Evolutionary conservation across 1,139 yeast genomes (phyloP), one percentile per base, ranked within the genome.

Genomic region (Geotrichum fermentans): DNA sequence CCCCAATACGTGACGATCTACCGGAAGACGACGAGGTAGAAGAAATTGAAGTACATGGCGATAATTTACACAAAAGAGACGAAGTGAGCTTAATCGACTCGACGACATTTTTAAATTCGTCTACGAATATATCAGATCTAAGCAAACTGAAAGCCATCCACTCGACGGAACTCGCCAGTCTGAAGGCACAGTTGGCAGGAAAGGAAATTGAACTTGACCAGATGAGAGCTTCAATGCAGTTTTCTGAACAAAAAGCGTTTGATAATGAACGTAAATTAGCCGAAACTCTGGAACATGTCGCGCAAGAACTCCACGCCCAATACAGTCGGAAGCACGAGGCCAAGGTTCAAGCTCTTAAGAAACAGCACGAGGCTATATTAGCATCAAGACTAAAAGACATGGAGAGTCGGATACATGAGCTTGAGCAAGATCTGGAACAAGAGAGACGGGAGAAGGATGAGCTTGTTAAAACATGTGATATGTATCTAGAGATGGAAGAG

Each of bases 281-380:
- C 18, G 58, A 72, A 43, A 73, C 77, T 55, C 66, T 82, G 29
- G 78, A 79, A 52, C 73, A 75, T 55, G 67, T 83, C 37, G 82
- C 88, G 0, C 82, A 80, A 53, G 85, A 80, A 56, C 68, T 83
- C 13, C 83, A 83, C 59, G 70, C 74, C 21, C 87, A 82, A 59
- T 83, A 83, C 61, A 75, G 84, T 2, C 77, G 80, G 45, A 83
- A 83, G 60, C 92, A 84, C 60, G 83, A 78, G 56, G 74, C 75
- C 52, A 83, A 83, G 58, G 82, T 81, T 5, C 71, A 71, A 22
- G 73, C 77, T 29, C 63, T 80, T 55, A 77, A 77, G 59, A 72
- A 72, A 52, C 77, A 76, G 7, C 77, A 77, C 58, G 67, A 73
- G 48, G 66, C 66, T 28, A 73, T 73, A 55, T 60, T 77, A 24